Evolutionary conservation across 305 asterid genomes (phyloP), one percentile per base, ranked within the genome.

Genomic region (Solanum hybrid): DNA sequence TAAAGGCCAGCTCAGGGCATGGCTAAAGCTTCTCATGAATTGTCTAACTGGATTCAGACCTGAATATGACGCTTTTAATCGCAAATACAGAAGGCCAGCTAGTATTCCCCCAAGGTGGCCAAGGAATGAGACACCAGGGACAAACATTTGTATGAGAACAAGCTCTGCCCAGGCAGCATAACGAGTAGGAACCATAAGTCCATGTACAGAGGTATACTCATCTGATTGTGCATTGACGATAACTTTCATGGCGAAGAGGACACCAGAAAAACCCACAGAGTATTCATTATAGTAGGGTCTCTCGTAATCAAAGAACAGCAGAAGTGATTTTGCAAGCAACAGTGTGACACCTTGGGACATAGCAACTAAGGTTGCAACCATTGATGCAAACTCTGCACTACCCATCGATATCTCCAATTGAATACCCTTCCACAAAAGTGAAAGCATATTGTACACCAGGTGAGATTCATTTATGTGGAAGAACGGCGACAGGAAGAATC

Each of bases 1-100:
- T 8, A 94, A 80, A 57, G 99, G 99, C 98, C 95, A 94, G 89
- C 93, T 90, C 18, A 95, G 80, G 39, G 94, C 28, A 85, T 93
- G 84, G 13, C 90, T 75, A 76, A 95, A 57, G 31, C 94, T 93
- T 88, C 94, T 39, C 67, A 81, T 24, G 6, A 81, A 39, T 20
- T 39, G 34, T 40, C 67, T 81, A 39, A 81, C 20, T 29, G 87
- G 90, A 79, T 35, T 57, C 11, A 57, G 31, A 24, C 90, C 87
- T 29, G 87, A 46, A 24, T 35, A 80, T 5, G 79, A 78, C 0
- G 87, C 18, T 16, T 80, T 80, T 34, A 89, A 61, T 31, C 37
- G 67, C 71, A 89, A 84, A 79, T 79, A 89, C 29, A 78, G 79
- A 4, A 89, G 40, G 35, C 90, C 90, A 46, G 90, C 90, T 16